These are phyloP conservation scores for Edaphochlamys debaryana DNA, from an alignment of 139 green algal genomes.

Conservation along the genomic window DNA sequence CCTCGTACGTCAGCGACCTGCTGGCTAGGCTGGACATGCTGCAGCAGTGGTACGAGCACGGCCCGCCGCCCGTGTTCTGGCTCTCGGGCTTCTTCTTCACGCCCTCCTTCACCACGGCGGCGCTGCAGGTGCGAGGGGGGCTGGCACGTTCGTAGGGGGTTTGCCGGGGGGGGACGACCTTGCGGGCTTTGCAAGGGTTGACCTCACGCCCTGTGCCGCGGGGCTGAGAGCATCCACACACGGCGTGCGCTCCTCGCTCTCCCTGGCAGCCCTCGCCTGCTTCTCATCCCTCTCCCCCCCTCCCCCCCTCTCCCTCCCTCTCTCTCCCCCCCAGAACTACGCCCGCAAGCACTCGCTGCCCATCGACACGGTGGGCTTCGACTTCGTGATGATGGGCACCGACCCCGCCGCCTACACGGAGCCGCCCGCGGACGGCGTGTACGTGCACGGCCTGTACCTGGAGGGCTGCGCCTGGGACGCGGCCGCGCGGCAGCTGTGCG, in stretches of 20 bases:
- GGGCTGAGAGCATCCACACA: not conserved
- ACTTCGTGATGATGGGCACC: conserved; percentile 80
- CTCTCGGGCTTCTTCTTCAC: conserved; percentile 90
- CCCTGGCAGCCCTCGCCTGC: no score
- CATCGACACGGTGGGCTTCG: conserved; percentile 83
- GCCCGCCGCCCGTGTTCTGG: conserved; percentile 78
- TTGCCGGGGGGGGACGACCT: no score
- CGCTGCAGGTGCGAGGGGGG: conserved; percentile 50
- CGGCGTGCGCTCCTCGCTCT: no score
- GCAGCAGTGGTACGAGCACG: conserved; percentile 53
- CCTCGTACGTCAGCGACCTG: conserved; percentile 75
- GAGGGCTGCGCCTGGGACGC: conserved; percentile 80
- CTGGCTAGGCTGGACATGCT: conserved; percentile 70
- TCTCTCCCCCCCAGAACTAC: conserved; percentile 48
- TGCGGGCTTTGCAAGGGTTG: no score
- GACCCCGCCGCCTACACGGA: conserved; percentile 59
- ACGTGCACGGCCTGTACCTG: conserved; percentile 78
- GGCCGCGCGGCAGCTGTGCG: conserved; percentile 50
- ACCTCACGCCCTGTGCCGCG: no score
- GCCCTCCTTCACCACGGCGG: conserved; percentile 78
- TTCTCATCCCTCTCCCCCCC: no score
- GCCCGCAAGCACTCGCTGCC: conserved; percentile 71
- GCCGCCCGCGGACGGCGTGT: conserved; percentile 71
- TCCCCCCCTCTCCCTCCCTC: not conserved
- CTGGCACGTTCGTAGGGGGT: not conserved